Evolutionary conservation across 805 yeast species (phyloP).

Genomic region (Kodamaea leandrae): DNA sequence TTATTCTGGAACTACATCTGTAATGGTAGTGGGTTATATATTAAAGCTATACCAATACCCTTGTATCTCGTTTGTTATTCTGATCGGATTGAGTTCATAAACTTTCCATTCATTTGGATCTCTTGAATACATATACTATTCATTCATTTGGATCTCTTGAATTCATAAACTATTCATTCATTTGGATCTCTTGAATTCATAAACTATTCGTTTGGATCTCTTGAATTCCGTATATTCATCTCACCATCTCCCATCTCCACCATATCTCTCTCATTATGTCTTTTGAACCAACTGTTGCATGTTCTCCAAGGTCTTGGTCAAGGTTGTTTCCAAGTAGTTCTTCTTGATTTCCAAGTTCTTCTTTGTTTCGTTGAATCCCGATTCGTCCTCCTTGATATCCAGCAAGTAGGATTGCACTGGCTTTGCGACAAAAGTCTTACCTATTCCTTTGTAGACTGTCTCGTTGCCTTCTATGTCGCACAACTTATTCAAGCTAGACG

Average conservation of each 20-base stretch:
- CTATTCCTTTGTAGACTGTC: slow-evolving; percentile 80
- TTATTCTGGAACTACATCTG: too few species aligned
- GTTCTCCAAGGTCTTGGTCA: slow-evolving; percentile 67
- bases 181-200: too few species aligned
- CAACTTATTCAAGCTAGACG: slow-evolving; percentile 47
- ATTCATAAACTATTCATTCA: too few species aligned
- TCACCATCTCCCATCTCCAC: background rate
- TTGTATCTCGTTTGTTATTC: too few species aligned
- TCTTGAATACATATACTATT: too few species aligned
- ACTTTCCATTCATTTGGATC: too few species aligned
- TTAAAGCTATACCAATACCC: too few species aligned
- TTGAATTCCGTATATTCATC: too few species aligned
- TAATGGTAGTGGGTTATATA: too few species aligned
- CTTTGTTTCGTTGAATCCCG: slow-evolving; percentile 54
- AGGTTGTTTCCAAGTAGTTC: slow-evolving; percentile 69
- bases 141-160: too few species aligned
- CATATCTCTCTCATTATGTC: background rate
- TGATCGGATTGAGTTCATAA: too few species aligned
- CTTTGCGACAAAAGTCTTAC: slow-evolving; percentile 63
- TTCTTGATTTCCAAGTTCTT: slow-evolving; percentile 65
- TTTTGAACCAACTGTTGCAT: slow-evolving; percentile 48
- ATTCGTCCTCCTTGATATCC: slow-evolving; percentile 50
- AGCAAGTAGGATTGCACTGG: slow-evolving; percentile 46
- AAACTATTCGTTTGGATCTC: too few species aligned
- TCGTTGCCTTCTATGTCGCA: slow-evolving; percentile 41